phyloP scores from a whole-genome alignment of 768 basidiomycete genomes.

The Lyophyllum semitale region DNA sequence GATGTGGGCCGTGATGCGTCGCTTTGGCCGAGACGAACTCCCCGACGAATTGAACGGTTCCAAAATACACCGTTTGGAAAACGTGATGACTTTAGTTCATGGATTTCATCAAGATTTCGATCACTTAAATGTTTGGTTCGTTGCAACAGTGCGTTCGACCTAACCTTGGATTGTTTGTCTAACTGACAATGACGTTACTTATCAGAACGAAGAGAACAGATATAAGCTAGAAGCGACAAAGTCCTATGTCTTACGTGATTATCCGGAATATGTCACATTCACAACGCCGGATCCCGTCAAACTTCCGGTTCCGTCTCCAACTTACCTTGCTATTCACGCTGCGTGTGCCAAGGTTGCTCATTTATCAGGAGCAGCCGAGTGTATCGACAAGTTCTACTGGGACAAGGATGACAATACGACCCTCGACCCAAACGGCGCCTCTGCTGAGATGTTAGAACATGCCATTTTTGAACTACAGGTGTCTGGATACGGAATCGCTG shows the following conservation, averaged over 20 bases:
- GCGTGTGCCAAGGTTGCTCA: slow-evolving; percentile 39
- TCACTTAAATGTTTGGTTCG: slow-evolving; percentile 30
- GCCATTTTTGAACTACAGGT: not conserved
- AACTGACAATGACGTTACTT: not conserved
- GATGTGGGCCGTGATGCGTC: slow-evolving; percentile 25
- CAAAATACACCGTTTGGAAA: slow-evolving; percentile 30
- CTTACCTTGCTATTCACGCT: slow-evolving; percentile 38
- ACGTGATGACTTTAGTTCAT: slow-evolving; percentile 29
- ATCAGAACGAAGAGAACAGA: slow-evolving; percentile 11
- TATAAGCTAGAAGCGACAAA: slow-evolving; percentile 18
- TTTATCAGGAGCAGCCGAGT: slow-evolving; percentile 36
- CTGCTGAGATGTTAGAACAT: not conserved
- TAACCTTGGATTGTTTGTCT: not conserved
- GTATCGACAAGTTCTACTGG: not conserved
- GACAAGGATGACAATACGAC: not conserved
- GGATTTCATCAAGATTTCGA: slow-evolving; percentile 25
- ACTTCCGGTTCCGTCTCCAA: slow-evolving; percentile 30
- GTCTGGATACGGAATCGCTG: not conserved
- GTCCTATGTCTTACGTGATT: slow-evolving; percentile 11
- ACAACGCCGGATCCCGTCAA: slow-evolving; percentile 23
- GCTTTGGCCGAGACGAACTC: slow-evolving; percentile 26
- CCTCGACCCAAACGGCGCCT: not conserved
- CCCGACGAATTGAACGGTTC: slow-evolving; percentile 26
- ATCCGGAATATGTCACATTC: slow-evolving; percentile 26
- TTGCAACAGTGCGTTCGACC: slow-evolving; percentile 24